Evolutionary conservation across 2,329 filamentous ascomycete genomes (phyloP).

Genomic region (Fusarium coicis): DNA sequence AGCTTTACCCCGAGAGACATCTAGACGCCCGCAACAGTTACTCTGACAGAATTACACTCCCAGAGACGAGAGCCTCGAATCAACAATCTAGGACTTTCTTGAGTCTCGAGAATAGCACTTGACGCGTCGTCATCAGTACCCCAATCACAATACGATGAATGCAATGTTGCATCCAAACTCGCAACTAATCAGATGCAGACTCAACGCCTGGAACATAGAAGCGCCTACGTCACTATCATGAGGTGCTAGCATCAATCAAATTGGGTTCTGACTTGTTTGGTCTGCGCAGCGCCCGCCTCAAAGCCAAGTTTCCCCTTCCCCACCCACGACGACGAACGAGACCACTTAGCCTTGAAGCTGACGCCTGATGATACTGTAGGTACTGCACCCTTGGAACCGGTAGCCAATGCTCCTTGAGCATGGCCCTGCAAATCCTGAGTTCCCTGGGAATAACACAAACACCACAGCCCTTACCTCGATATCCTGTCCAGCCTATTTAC

Average conservation of each 20-base stretch:
- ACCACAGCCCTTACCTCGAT: slow-evolving; percentile 1
- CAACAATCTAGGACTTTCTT: background rate
- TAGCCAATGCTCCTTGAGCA: background rate
- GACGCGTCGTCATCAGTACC: slow-evolving; percentile 7
- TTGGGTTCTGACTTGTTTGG: slow-evolving; percentile 38
- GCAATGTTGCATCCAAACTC: slow-evolving; percentile 30
- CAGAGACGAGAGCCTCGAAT: background rate
- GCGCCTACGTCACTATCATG: slow-evolving; percentile 28
- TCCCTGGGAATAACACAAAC: background rate
- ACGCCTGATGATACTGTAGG: background rate
- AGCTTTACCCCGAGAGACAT: background rate
- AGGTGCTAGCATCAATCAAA: slow-evolving; percentile 15
- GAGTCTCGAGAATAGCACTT: background rate
- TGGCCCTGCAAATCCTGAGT: background rate
- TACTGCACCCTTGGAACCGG: background rate
- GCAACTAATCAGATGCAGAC: slow-evolving; percentile 3
- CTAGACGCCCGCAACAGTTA: background rate
- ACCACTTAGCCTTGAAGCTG: slow-evolving; percentile 4
- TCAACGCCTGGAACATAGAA: background rate
- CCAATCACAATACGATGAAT: slow-evolving; percentile 9
- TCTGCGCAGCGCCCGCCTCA: slow-evolving; percentile 27
- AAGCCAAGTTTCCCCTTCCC: slow-evolving; percentile 25
- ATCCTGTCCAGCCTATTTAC: slow-evolving; percentile 1
- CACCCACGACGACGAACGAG: slow-evolving; percentile 3
- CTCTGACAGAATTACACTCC: background rate